phyloP scores from a whole-genome alignment of 208 protist species.

The Trypanosoma scelopori region DNA sequence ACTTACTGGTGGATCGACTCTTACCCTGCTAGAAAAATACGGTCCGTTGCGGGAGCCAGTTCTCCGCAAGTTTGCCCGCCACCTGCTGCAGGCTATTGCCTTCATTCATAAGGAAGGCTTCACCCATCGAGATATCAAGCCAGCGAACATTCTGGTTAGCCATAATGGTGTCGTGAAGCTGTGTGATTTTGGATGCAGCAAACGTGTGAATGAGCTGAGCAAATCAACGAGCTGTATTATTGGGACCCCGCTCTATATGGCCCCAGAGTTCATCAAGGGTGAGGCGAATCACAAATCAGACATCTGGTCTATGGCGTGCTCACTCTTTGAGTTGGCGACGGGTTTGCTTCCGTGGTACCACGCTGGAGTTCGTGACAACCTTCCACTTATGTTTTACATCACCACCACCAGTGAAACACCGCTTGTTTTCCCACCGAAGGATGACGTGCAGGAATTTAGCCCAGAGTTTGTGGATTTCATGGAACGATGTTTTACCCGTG shows the following conservation, averaged over 20 bases:
- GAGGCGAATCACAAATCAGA: conserved; percentile 81
- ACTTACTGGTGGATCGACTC: conserved; percentile 82
- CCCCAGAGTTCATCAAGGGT: conserved; percentile 88
- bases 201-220: conserved; percentile 83
- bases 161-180: conserved; percentile 86
- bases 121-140: conserved; percentile 92
- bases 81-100: conserved; percentile 73
- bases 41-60: conserved; percentile 82
- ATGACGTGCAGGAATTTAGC: conserved; percentile 63
- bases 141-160: conserved; percentile 89
- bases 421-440: conserved; percentile 51
- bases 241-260: conserved; percentile 90
- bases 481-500: conserved; percentile 83
- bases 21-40: conserved; percentile 74
- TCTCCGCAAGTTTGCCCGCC: conserved; percentile 64
- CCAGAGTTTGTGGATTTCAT: conserved; percentile 84
- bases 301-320: conserved; percentile 88
- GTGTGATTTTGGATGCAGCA: conserved; percentile 91
- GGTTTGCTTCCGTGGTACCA: conserved; percentile 85
- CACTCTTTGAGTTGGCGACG: conserved; percentile 87
- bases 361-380: conserved; percentile 69
- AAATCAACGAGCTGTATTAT: conserved; percentile 85
- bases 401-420: conserved; percentile 80
- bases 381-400: conserved; percentile 90
- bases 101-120: conserved; percentile 90